Conservation (phyloP, 1,284 basidiomycete genomes). For the Ceratobasidium sp. region DNA sequence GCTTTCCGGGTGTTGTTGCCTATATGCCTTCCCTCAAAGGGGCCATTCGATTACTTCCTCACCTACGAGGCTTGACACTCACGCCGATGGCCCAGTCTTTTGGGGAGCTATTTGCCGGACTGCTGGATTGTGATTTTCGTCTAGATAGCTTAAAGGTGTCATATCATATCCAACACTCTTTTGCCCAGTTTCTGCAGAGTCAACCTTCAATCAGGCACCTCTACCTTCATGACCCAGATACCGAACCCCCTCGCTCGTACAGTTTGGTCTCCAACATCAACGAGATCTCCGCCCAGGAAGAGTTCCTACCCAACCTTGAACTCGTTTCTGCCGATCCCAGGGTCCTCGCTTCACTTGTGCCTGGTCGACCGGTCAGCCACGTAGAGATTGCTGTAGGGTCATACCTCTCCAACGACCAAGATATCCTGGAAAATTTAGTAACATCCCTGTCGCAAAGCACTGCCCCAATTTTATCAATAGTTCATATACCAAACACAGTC, state of each 20-base stretch:
- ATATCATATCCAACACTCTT: constrained; percentile 27
- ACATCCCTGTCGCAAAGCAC: constrained; percentile 18
- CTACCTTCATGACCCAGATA: constrained; percentile 33
- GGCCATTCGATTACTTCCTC: constrained; percentile 1
- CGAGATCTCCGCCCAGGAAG: background rate
- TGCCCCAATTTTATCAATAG: constrained; percentile 15
- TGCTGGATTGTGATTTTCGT: constrained; percentile 1
- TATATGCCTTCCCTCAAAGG: constrained; percentile 5
- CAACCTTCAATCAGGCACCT: constrained; percentile 27
- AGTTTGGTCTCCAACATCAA: constrained; percentile 22
- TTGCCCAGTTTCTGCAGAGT: constrained; percentile 37
- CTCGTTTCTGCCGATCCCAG: constrained; percentile 32
- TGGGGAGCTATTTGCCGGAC: constrained; percentile 15
- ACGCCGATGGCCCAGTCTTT: constrained; percentile 40
- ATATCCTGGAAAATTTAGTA: constrained; percentile 21
- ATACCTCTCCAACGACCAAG: constrained; percentile 18
- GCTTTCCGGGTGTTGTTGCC: constrained; percentile 13
- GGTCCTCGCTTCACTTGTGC: constrained; percentile 10
- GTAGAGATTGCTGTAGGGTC: constrained; percentile 31
- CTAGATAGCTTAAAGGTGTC: constrained; percentile 15
- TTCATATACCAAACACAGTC: constrained; percentile 14
- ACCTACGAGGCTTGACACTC: constrained; percentile 24
- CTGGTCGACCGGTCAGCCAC: constrained; percentile 19
- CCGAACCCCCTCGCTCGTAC: constrained; percentile 32
- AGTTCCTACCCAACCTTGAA: constrained; percentile 19